Evolutionary conservation across 805 yeast species (phyloP).

Genomic region (Kurtzmaniella cleridarum): DNA sequence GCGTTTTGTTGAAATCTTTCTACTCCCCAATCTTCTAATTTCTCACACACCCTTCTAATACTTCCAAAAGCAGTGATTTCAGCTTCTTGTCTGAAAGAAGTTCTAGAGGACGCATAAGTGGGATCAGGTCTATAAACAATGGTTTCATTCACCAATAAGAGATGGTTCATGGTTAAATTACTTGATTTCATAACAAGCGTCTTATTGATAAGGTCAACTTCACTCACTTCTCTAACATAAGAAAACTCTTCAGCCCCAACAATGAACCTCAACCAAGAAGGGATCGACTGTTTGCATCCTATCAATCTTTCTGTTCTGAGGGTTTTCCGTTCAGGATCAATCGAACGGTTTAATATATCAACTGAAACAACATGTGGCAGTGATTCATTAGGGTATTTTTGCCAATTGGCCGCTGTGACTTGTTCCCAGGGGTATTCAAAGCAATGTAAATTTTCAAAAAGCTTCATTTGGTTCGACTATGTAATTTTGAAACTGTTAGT

Average conservation of each 20-base stretch:
- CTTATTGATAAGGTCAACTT: constrained; percentile 62
- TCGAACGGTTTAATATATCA: constrained; percentile 74
- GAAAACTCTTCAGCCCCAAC: constrained; percentile 72
- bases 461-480: constrained; percentile 50
- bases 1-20: constrained; percentile 90
- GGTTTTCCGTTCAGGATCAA: constrained; percentile 40
- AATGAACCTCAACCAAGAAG: constrained; percentile 67
- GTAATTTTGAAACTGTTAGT: constrained; percentile 1
- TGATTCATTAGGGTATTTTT: constrained; percentile 90
- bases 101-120: constrained; percentile 41
- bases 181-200: constrained; percentile 78
- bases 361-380: constrained; percentile 93
- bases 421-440: constrained; percentile 90
- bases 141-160: constrained; percentile 78
- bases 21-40: constrained; percentile 88
- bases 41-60: constrained; percentile 63
- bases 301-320: constrained; percentile 81
- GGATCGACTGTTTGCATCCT: constrained; percentile 83
- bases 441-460: constrained; percentile 63
- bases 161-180: constrained; percentile 73
- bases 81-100: constrained; percentile 76
- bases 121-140: constrained; percentile 77
- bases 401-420: constrained; percentile 95
- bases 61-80: constrained; percentile 82
- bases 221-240: constrained; percentile 84